A percentile compares a stretch with the other conserved stretches of the same genome.
Evolutionary conservation across 1,284 basidiomycete genomes (phyloP).

Genomic region (Taiwanofungus camphoratus): DNA sequence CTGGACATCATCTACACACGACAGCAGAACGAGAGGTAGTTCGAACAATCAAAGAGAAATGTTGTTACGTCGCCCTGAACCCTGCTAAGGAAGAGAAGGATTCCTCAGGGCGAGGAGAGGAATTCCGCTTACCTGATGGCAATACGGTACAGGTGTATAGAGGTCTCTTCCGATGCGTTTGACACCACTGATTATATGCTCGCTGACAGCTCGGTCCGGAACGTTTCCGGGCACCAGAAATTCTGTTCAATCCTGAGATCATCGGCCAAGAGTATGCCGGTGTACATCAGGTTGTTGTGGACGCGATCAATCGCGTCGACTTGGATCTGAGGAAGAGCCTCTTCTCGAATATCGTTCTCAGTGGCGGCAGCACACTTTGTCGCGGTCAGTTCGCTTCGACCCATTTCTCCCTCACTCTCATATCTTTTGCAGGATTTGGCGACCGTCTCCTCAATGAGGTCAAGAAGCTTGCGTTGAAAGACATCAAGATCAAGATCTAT

Average conservation of each 20-base stretch:
- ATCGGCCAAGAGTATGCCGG: conserved; percentile 96
- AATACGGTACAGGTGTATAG: conserved; percentile 89
- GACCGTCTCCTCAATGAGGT: conserved; percentile 94
- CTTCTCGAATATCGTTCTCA: conserved; percentile 95
- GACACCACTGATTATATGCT: too few species aligned
- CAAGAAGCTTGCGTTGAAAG: conserved; percentile 94
- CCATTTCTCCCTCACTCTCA: neutral
- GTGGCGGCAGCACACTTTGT: conserved; percentile 93
- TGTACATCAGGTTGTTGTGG: conserved; percentile 92
- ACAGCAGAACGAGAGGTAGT: conserved; percentile 98
- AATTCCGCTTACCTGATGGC: conserved; percentile 94
- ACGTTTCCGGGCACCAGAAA: conserved; percentile 95
- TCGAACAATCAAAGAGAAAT: conserved; percentile 96
- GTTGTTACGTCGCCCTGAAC: conserved; percentile 90
- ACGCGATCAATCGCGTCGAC: conserved; percentile 83
- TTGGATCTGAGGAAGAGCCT: conserved; percentile 91
- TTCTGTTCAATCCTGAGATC: conserved; percentile 96
- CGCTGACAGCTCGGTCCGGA: conserved; percentile 91
- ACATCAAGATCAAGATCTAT: conserved; percentile 98
- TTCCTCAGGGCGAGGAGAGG: conserved; percentile 69
- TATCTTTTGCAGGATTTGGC: conserved; percentile 71
- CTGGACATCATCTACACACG: conserved; percentile 93
- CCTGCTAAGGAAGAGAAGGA: conserved; percentile 97
- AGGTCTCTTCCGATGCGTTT: too few species aligned
- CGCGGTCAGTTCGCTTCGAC: conserved; percentile 51